Conservation (phyloP, 1,284 basidiomycete genomes). For the Wallemia mellicola region DNA sequence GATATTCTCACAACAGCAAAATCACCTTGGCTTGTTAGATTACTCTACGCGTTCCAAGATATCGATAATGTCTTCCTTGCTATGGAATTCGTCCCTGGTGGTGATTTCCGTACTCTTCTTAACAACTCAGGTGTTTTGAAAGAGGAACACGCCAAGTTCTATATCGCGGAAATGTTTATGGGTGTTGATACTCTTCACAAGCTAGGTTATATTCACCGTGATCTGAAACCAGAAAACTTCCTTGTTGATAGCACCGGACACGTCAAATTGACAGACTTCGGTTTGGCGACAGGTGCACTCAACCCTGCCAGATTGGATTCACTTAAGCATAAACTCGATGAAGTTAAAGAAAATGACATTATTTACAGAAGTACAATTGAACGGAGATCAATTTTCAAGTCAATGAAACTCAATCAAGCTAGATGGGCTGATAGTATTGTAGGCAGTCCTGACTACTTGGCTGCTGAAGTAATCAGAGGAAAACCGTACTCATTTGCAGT, state of each 20-base stretch:
- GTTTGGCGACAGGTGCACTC: conserved; percentile 79
- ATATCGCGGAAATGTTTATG: conserved; percentile 85
- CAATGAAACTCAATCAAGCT: conserved; percentile 20
- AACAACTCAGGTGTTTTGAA: conserved; percentile 91
- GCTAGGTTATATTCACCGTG: conserved; percentile 27
- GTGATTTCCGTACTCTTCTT: conserved; percentile 74
- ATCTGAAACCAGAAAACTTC: conserved; percentile 45
- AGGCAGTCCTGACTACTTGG: conserved; percentile 70
- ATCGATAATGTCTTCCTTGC: conserved; percentile 64
- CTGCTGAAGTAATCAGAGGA: conserved; percentile 61
- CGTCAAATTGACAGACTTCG: conserved; percentile 96
- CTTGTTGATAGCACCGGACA: conserved; percentile 82
- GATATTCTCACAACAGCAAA: conserved; percentile 86
- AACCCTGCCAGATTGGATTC: conserved; percentile 89
- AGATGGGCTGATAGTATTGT: conserved; percentile 67
- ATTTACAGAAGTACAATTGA: conserved; percentile 80
- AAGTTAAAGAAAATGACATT: conserved; percentile 77
- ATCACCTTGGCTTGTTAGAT: conserved; percentile 71
- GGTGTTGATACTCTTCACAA: conserved; percentile 73
- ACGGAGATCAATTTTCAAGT: conserved; percentile 76
- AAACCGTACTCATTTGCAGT: conserved; percentile 85
- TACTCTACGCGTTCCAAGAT: conserved; percentile 87
- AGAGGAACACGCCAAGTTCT: conserved; percentile 78
- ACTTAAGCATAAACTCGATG: conserved; percentile 78
- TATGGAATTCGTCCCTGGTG: conserved; percentile 94